Evolutionary conservation across 1,139 yeast genomes (phyloP).

Genomic region (Saccharomyces hybrid): DNA sequence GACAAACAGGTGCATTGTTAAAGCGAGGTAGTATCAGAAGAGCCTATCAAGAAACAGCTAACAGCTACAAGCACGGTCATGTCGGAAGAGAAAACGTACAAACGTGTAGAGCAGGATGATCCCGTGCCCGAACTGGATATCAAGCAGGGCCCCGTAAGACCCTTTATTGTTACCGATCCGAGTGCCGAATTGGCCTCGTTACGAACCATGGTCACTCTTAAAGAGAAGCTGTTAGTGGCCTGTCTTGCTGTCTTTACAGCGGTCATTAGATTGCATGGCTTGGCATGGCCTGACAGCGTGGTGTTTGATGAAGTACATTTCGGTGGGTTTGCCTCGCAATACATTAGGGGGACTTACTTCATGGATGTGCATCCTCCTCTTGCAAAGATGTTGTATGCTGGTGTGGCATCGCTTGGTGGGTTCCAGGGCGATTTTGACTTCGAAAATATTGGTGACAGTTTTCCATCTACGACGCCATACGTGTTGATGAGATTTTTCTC

Average conservation of each 20-base stretch:
- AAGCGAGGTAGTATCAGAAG: neutral
- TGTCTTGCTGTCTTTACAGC: constrained; percentile 48
- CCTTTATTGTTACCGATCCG: constrained; percentile 40
- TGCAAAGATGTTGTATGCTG: constrained; percentile 83
- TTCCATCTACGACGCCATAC: constrained; percentile 59
- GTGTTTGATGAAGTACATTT: constrained; percentile 92
- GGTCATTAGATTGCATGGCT: constrained; percentile 50
- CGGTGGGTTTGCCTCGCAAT: constrained; percentile 72
- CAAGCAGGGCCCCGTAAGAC: constrained; percentile 37
- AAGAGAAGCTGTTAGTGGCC: constrained; percentile 40
- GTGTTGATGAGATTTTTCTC: constrained; percentile 81
- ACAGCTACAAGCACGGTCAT: constrained; percentile 2
- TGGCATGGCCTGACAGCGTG: constrained; percentile 67
- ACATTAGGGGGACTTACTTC: constrained; percentile 64
- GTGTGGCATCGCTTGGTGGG: constrained; percentile 64
- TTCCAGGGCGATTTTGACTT: constrained; percentile 72
- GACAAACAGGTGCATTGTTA: neutral
- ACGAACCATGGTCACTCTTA: constrained; percentile 32
- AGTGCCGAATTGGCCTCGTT: constrained; percentile 34
- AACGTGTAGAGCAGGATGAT: constrained; percentile 27
- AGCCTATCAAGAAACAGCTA: neutral
- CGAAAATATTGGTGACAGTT: constrained; percentile 59
- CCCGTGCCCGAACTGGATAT: constrained; percentile 40
- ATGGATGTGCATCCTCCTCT: constrained; percentile 96
- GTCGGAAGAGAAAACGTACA: neutral